Percentiles rank a stretch among this genome's conserved stretches.
Conservation (phyloP, 768 basidiomycete species). For the Lentinula detonsa region DNA sequence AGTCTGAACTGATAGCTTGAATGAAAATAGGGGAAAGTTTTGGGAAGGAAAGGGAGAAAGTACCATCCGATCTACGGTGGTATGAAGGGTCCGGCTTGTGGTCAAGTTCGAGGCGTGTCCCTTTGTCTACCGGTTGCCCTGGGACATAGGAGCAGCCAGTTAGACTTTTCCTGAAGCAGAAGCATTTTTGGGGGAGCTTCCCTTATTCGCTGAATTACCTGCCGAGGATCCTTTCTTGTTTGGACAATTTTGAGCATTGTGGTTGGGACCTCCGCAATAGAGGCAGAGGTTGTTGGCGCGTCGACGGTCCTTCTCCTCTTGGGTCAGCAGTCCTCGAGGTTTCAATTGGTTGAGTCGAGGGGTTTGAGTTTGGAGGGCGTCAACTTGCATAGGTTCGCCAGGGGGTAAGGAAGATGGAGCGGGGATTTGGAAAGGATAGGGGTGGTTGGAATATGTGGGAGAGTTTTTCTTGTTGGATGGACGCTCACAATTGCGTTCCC, state of each 20-base stretch:
- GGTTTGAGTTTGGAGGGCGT: too few species aligned
- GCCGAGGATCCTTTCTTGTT: slow-evolving; percentile 11
- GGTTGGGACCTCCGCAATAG: slow-evolving; percentile 17
- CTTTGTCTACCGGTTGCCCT: slow-evolving; percentile 10
- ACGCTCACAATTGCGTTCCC: too few species aligned
- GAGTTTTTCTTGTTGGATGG: too few species aligned
- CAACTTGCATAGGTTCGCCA: too few species aligned
- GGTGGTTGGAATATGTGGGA: too few species aligned
- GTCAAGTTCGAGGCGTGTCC: not conserved
- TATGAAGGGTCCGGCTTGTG: not conserved
- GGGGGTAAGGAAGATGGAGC: too few species aligned
- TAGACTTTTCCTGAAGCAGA: slow-evolving; percentile 14
- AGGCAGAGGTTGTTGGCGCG: slow-evolving; percentile 13
- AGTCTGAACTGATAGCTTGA: slow-evolving; percentile 3
- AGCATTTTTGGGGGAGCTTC: not conserved
- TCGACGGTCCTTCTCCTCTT: slow-evolving; percentile 11
- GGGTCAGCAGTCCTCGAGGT: slow-evolving; percentile 4
- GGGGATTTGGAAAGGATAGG: too few species aligned
- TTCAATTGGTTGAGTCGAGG: too few species aligned
- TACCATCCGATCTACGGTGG: not conserved
- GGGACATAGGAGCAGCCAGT: slow-evolving; percentile 12
- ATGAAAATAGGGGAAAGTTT: slow-evolving; percentile 6
- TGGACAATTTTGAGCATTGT: slow-evolving; percentile 11
- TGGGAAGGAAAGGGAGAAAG: not conserved
- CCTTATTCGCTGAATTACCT: too few species aligned